These are phyloP conservation scores for Hymenoscyphus repandus DNA, from an alignment of 2,329 filamentous ascomycete species.

Conservation along the genomic window DNA sequence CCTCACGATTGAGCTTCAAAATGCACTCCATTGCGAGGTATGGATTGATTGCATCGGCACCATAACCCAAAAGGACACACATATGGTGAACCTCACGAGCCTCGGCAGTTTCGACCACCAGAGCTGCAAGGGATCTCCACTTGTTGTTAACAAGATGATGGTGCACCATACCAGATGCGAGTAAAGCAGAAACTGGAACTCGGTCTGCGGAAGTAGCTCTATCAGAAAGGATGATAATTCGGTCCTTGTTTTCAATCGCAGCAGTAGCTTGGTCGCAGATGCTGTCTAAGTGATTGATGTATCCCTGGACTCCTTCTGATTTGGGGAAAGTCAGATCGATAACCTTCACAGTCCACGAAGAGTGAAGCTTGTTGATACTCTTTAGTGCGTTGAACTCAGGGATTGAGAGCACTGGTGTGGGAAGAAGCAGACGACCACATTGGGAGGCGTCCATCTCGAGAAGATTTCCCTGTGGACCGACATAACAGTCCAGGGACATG, in stretches of 20 bases:
- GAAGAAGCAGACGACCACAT: slow-evolving; percentile 78
- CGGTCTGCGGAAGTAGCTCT: slow-evolving; percentile 77
- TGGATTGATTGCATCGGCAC: slow-evolving; percentile 89
- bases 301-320: slow-evolving; percentile 73
- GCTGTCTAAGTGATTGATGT: slow-evolving; percentile 78
- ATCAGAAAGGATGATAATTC: slow-evolving; percentile 84
- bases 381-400: slow-evolving; percentile 85
- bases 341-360: slow-evolving; percentile 79
- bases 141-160: slow-evolving; percentile 94
- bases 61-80: slow-evolving; percentile 95
- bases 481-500: slow-evolving; percentile 96
- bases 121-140: slow-evolving; percentile 82
- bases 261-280: slow-evolving; percentile 83
- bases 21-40: slow-evolving; percentile 97
- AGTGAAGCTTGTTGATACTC: slow-evolving; percentile 67
- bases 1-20: slow-evolving; percentile 91
- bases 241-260: slow-evolving; percentile 77
- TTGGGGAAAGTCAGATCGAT: slow-evolving; percentile 96
- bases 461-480: slow-evolving; percentile 91
- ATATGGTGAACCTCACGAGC: slow-evolving; percentile 97
- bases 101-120: slow-evolving; percentile 89
- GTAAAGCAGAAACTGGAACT: slow-evolving; percentile 76
- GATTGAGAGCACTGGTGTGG: slow-evolving; percentile 83
- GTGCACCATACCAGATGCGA: slow-evolving; percentile 90
- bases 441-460: slow-evolving; percentile 90